Percentiles rank a stretch among this genome's conserved stretches.
These are phyloP conservation scores for Nepenthes alata DNA, from an alignment of 179 eudicot species.

Conservation along the genomic window DNA sequence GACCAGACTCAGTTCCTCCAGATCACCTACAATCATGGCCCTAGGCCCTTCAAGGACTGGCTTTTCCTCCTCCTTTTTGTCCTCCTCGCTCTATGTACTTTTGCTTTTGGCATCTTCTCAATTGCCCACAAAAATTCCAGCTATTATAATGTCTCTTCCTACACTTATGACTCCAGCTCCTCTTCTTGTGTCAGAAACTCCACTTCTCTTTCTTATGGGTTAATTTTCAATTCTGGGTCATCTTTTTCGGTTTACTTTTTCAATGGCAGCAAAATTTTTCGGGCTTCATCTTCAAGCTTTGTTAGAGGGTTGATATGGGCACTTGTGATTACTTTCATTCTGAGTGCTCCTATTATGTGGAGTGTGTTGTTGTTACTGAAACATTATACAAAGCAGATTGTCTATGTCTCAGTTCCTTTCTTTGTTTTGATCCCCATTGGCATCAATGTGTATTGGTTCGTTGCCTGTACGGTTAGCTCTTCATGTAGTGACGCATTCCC, in stretches of 20 bases:
- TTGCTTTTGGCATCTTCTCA: slow-evolving; percentile 73
- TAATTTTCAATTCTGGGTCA: slow-evolving; percentile 11
- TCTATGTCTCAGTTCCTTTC: slow-evolving; percentile 68
- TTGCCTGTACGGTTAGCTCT: slow-evolving; percentile 65
- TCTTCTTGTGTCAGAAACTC: slow-evolving; percentile 36
- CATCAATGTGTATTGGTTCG: slow-evolving; percentile 82
- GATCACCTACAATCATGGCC: slow-evolving; percentile 60
- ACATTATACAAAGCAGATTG: slow-evolving; percentile 70
- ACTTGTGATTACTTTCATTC: slow-evolving; percentile 55
- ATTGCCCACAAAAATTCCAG: slow-evolving; percentile 44
- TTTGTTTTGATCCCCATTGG: slow-evolving; percentile 52
- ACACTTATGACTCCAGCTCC: slow-evolving; percentile 37
- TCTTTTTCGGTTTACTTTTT: background rate
- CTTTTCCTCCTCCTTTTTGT: slow-evolving; percentile 58
- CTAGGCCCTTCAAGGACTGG: slow-evolving; percentile 57
- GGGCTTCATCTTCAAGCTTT: slow-evolving; percentile 13
- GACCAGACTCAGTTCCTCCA: slow-evolving; percentile 52
- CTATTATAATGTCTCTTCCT: slow-evolving; percentile 39
- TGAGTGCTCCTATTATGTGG: slow-evolving; percentile 56
- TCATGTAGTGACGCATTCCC: slow-evolving; percentile 58
- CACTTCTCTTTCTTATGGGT: background rate
- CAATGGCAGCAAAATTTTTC: slow-evolving; percentile 1
- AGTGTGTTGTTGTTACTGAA: slow-evolving; percentile 60
- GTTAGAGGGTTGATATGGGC: slow-evolving; percentile 53
- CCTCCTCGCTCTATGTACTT: slow-evolving; percentile 48